Conservation (phyloP, 345 rosid species). For the Corchorus capsularis region DNA sequence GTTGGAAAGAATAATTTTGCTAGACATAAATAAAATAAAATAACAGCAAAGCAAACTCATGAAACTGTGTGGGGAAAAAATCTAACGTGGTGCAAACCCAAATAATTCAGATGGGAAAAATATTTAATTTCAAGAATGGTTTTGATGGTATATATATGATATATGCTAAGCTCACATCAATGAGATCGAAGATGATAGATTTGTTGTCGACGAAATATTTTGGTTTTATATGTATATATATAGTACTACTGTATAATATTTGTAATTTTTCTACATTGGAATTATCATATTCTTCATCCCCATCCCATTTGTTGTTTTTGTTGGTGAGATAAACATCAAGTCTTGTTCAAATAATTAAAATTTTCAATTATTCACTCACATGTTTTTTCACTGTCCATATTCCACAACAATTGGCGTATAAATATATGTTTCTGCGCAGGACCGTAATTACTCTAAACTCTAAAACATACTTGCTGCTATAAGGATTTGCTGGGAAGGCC, state of each 20-base stretch:
- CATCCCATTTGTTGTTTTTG: not conserved
- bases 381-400: not conserved
- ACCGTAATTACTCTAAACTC: too few relatives aligned
- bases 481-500: too few relatives aligned
- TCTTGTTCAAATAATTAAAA: conserved; percentile 3
- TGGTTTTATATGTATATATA: not conserved
- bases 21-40: too few relatives aligned
- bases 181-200: not conserved
- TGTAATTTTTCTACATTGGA: conserved; percentile 13
- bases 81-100: too few relatives aligned
- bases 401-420: not conserved
- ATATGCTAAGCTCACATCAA: not conserved
- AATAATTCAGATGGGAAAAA: too few relatives aligned
- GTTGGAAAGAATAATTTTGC: too few relatives aligned
- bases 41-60: too few relatives aligned
- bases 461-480: too few relatives aligned
- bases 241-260: not conserved
- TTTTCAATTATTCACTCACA: conserved; percentile 26
- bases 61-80: too few relatives aligned
- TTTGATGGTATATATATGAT: too few relatives aligned
- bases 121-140: too few relatives aligned
- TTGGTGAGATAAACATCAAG: conserved; percentile 15
- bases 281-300: not conserved
- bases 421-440: too few relatives aligned
- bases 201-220: not conserved